Conservation (phyloP, 2,329 filamentous ascomycete species). For the Annulohypoxylon truncatum region DNA sequence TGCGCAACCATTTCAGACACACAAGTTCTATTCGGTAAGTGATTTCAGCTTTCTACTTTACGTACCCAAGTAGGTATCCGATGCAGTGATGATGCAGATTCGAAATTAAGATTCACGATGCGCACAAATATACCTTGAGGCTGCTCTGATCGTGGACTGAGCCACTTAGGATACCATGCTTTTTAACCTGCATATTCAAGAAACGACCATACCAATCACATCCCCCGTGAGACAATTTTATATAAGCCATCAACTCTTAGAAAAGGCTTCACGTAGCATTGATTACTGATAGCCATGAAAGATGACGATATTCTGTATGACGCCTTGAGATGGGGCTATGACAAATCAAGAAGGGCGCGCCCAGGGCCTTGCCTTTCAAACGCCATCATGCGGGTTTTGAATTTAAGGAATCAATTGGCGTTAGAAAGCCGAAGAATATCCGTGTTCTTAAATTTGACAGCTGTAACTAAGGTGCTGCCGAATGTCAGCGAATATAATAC, state of each 20-base stretch:
- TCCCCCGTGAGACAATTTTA: background rate
- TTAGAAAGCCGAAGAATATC: slow-evolving; percentile 32
- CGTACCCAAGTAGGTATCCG: background rate
- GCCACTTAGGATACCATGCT: background rate
- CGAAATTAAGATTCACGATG: background rate
- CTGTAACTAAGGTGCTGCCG: background rate
- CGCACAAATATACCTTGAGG: background rate
- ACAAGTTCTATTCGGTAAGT: background rate
- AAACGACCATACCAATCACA: background rate
- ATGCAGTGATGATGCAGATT: background rate
- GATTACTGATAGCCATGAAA: slow-evolving; percentile 4
- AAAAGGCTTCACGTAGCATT: background rate
- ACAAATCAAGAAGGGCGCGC: slow-evolving; percentile 35
- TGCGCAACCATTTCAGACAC: slow-evolving; percentile 37
- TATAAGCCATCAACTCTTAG: background rate
- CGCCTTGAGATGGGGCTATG: background rate
- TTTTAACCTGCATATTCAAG: background rate
- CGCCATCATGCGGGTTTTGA: background rate
- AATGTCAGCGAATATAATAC: slow-evolving; percentile 32
- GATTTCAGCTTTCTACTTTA: background rate
- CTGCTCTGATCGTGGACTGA: background rate
- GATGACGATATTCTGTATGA: slow-evolving; percentile 12
- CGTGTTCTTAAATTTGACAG: slow-evolving; percentile 17
- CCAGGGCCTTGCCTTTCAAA: slow-evolving; percentile 27
- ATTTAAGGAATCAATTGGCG: background rate